Evolutionary conservation across 1,139 yeast species (phyloP), one percentile per base, ranked within the genome.

Genomic region (Eremothecium gossypii): DNA sequence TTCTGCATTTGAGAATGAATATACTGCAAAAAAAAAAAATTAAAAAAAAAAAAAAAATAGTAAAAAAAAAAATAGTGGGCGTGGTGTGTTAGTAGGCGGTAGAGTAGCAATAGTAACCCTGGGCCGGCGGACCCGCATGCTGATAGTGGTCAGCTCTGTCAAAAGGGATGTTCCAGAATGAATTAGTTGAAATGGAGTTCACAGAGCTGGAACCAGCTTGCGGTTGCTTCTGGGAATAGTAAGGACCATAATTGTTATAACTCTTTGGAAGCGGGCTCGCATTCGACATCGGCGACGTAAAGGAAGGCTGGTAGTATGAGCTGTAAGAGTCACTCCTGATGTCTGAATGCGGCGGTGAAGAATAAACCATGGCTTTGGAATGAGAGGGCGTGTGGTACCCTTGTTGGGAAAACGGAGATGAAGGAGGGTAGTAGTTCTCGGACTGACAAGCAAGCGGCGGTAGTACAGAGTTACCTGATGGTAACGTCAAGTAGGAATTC

Each of bases 341-440:
- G 4, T 51, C 50, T 33, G 50, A 48, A 36, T 45, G 48, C n/a
- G 44, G 43, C 8, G 59, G 59, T 28, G 59, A 55, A 8, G 59
- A 53, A 40, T 50, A 53, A 28, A 49, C 46, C 42, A 44, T 47
- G 9, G 46, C 39, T 17, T 37, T 41, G 27, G 42, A 36, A 23
- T 41, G 45, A 12, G 44, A 41, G 10, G 57, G 57, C 1, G 57
- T 53, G 36, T 51, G 52, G 39, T 47, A 50, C 7, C 50, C 56
- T 29, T 29, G 30, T 11, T 36, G 46, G 8, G 33, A 33, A 13
- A 29, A 27, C 11, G 45, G 40, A 11, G 45, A 36, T 7, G 12
- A 13, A 4, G 31, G 38, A 9, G 41, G 11, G 17, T 17, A 11
- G 28, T 34, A 41, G 10, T 27, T 41, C 17, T 29, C 27, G 9